Percentiles rank a stretch among this genome's conserved stretches.
Conservation (phyloP, 768 basidiomycete species). For the Russula foetens region DNA sequence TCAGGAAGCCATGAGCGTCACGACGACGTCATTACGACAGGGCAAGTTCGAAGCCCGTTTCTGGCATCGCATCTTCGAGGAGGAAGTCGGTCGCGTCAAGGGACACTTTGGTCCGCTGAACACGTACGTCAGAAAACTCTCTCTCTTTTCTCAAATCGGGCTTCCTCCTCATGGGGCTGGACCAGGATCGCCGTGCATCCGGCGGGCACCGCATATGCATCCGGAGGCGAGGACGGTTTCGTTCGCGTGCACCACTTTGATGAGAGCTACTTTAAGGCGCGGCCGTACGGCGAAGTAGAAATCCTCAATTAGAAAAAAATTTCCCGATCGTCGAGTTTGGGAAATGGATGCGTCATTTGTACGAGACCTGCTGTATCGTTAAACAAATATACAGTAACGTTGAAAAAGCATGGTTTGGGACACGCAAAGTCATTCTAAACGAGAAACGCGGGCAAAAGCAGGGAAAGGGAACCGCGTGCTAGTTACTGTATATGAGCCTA, state of each 20-base stretch:
- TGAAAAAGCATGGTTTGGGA: too few species aligned
- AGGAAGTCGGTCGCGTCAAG: conserved; percentile 94
- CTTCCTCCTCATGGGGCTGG: not conserved
- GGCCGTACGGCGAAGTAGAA: conserved; percentile 88
- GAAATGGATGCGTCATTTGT: not conserved
- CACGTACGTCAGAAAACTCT: conserved; percentile 61
- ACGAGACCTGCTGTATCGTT: not conserved
- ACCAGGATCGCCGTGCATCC: conserved; percentile 88
- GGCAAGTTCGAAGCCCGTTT: conserved; percentile 98
- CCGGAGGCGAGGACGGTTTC: conserved; percentile 95
- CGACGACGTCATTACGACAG: conserved; percentile 87
- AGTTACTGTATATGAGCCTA: not conserved
- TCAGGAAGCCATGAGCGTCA: conserved; percentile 96
- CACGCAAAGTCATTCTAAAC: too few species aligned
- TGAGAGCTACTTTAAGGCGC: conserved; percentile 86
- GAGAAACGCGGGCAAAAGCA: not conserved
- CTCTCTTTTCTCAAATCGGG: too few species aligned
- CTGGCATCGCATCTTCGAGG: conserved; percentile 96
- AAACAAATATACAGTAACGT: not conserved
- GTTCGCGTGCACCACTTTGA: conserved; percentile 90
- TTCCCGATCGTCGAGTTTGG: too few species aligned
- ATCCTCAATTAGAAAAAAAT: conserved; percentile 43
- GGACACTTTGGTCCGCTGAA: conserved; percentile 97
- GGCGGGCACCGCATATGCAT: conserved; percentile 78
- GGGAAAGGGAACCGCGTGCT: not conserved